A percentile compares a stretch with the other conserved stretches of the same genome.
Evolutionary conservation across 495 filamentous ascomycete genomes (phyloP).

Genomic region (Tuber aestivum): DNA sequence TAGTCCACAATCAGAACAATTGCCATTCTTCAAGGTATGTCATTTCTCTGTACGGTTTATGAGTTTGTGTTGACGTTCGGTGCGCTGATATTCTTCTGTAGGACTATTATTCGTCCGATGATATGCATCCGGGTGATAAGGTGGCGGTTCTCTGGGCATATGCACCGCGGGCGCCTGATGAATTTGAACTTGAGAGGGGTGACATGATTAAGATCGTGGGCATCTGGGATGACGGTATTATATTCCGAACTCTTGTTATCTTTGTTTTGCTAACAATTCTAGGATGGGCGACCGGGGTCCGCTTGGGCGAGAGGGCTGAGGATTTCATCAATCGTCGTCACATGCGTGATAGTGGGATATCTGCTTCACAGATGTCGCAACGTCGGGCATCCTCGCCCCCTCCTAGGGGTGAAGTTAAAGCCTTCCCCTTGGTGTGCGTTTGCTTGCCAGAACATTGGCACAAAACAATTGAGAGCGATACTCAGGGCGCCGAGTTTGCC

Average conservation of each 20-base stretch:
- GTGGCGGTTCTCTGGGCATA: constrained; percentile 96
- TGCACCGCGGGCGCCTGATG: constrained; percentile 83
- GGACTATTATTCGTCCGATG: constrained; percentile 96
- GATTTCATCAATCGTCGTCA: constrained; percentile 75
- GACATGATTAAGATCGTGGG: constrained; percentile 99
- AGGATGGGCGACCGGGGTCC: constrained; percentile 84
- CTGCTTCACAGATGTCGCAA: constrained; percentile 49
- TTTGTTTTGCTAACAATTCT: constrained; percentile 7
- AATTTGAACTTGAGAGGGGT: constrained; percentile 87
- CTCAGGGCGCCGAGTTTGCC: constrained; percentile 26
- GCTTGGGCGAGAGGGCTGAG: constrained; percentile 75
- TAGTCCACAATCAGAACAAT: constrained; percentile 88
- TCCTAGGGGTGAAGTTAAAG: constrained; percentile 82
- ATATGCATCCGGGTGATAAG: constrained; percentile 84
- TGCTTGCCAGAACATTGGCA: constrained; percentile 96
- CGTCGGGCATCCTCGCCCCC: constrained; percentile 59
- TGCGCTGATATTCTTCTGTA: constrained; percentile 12
- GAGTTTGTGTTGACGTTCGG: neutral
- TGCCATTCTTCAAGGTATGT: constrained; percentile 73
- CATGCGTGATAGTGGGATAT: constrained; percentile 90
- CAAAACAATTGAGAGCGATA: constrained; percentile 88
- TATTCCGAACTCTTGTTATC: neutral
- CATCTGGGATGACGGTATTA: constrained; percentile 90
- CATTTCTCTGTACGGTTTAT: neutral
- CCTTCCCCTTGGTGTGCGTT: constrained; percentile 96